Percentiles rank a stretch among this genome's conserved stretches.
phyloP scores from a whole-genome alignment of 495 filamentous ascomycete genomes.

The Geopyxis carbonaria region DNA sequence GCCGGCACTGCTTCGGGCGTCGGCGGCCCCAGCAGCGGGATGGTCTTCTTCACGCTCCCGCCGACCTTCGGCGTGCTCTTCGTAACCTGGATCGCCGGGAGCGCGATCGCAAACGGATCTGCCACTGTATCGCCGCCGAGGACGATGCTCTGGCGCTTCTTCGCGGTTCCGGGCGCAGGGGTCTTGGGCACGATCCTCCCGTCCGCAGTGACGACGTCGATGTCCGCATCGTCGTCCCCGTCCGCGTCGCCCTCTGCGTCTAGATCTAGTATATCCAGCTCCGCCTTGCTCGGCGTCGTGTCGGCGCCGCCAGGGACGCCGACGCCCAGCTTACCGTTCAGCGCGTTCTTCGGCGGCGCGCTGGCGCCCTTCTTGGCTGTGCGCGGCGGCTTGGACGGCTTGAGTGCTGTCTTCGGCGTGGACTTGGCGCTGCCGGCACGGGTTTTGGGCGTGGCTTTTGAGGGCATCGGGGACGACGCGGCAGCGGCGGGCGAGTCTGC shows the following conservation, averaged over 20 bases:
- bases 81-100: background rate
- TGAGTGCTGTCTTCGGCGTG: constrained; percentile 1
- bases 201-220: background rate
- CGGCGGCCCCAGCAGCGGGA: background rate
- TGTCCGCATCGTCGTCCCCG: background rate
- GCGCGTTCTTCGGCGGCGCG: background rate
- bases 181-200: background rate
- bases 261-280: background rate
- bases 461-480: too few species aligned
- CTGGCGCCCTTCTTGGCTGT: constrained; percentile 1
- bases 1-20: background rate
- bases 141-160: background rate
- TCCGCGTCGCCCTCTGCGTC: background rate
- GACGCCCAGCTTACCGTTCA: background rate
- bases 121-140: constrained; percentile 3
- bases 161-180: background rate
- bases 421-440: too few species aligned
- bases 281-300: background rate
- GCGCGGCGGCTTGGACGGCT: background rate
- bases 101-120: constrained; percentile 4
- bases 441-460: too few species aligned
- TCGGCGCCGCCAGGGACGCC: constrained; percentile 1
- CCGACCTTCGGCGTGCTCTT: background rate
- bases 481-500: too few species aligned
- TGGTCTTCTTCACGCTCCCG: background rate